Base-by-base conservation (phyloP, 352 stramenopile species). In the Blastocystis sp. region DNA sequence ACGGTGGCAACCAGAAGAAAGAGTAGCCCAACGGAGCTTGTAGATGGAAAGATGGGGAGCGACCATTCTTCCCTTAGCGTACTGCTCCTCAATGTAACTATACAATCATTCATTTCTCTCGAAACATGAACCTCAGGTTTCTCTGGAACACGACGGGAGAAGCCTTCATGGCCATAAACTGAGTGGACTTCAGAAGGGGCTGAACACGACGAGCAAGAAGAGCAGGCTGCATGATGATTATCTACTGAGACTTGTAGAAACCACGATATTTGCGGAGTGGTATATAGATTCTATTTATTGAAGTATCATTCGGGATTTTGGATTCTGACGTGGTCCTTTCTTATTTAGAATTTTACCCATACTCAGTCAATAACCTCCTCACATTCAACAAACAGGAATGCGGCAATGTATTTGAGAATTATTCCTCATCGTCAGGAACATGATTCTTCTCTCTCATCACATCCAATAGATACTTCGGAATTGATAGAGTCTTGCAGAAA, bases 21-120 rank as follows among this genome's bases (percentile, higher is more conserved):
- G 37, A 21, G 77, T 87, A 78, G 77, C 77, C 77, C 77, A 87
- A 51, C 65, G 77, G 67, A 78, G 29, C 65, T 87, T 87, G 77
- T 87, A 87, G 54, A 87, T 87, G n/a, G 77, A 87, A 73, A 87
- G 46, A 54, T 87, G 77, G 35, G 77, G 77, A 87, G 77, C 74
- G 21, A 87, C 77, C 59, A 87, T 78, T 87, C 77, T 73, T 61
- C 77, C 77, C 43, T 58, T 77, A 77, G 77, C 77, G 49, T 87
- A 87, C 49, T 87, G 77, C 61, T 87, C 77, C 29, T 87, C 77
- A 43, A 87, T 74, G 77, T 87, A 87, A 46, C 71, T 83, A 83
- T 19, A 37, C 14, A 27, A 35, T 32, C 19, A 65, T 27, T 46
- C 14, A 12, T 35, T 12, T 14, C 12, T 4, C 35, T 19, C 14